Evolutionary conservation across 805 yeast species (phyloP), one percentile per base, ranked within the genome.

Genomic region (Teunomyces atbi): DNA sequence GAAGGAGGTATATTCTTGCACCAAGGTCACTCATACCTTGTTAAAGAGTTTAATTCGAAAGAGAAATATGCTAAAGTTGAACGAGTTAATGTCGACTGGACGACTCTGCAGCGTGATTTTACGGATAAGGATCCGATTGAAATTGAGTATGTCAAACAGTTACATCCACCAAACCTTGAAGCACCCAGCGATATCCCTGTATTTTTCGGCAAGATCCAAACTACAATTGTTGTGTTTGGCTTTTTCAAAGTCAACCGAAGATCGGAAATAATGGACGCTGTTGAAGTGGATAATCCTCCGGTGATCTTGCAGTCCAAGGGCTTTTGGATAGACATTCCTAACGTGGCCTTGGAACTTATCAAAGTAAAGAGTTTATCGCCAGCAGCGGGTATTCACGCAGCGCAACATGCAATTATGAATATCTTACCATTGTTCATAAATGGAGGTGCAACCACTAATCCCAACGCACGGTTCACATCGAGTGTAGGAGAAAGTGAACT

Each of bases 311-410:
- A 72, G 29, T 82, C 95, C 0, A 84, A 86, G 51, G 99, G 99
- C 0, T 73, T 92, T 29, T 94, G 98, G 98, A 77, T 94, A 5
- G 96, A 94, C 61, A 76, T 94, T 1, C 96, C 97, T 0, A 59
- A 64, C 3, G 57, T 58, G n/a, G 87, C 89, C 0, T 58, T 91
- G 11, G 82, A 81, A 1, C 49, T 82, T 2, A 71, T 92, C 27
- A 66, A 72, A 3, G 63, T 60, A 3, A 89, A 89, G 53, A 56
- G 71, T 1, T 66, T 94, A 38, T 86, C 79, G 47, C 69, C 84
- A 1, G 92, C 98, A 0, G 99, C 88, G 4, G 96, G 94, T 0
- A 88, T 94, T n/a, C 99, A 94, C 68, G 97, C 95, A 1, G 96
- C 96, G 0, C 92, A 90, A 53, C 99, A 94, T 69, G 89, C 89